These are phyloP conservation scores for Dactylellina leptospora DNA, from an alignment of 2,329 filamentous ascomycete species.

Conservation along the genomic window DNA sequence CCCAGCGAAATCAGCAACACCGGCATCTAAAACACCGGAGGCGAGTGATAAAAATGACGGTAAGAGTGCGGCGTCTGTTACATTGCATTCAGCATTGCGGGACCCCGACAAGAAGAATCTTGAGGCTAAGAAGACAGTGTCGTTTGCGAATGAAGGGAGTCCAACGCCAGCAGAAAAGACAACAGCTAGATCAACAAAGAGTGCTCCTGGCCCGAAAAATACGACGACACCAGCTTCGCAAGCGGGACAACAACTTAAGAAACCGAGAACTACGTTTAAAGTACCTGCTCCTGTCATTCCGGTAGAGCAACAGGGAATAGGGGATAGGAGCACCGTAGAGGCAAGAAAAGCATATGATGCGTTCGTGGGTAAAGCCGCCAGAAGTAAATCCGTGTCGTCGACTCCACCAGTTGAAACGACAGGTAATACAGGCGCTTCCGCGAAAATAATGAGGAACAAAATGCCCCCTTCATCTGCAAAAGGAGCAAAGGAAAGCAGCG, in stretches of 20 bases:
- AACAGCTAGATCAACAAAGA: neutral
- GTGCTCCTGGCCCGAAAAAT: neutral
- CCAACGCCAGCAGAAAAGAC: neutral
- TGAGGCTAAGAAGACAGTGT: constrained; percentile 49
- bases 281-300: constrained; percentile 38
- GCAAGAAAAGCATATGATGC: constrained; percentile 30
- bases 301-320: constrained; percentile 26
- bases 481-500: neutral
- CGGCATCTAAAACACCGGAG: constrained; percentile 31
- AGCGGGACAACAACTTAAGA: constrained; percentile 4
- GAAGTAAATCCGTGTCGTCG: constrained; percentile 25
- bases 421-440: neutral
- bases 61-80: constrained; percentile 29
- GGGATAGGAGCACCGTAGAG: constrained; percentile 27
- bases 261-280: constrained; percentile 43
- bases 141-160: constrained; percentile 49
- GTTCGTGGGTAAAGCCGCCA: constrained; percentile 22
- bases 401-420: constrained; percentile 16
- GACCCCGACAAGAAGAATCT: constrained; percentile 32
- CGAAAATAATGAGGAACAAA: constrained; percentile 2
- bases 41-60: constrained; percentile 26
- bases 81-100: constrained; percentile 42
- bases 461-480: neutral
- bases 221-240: neutral
- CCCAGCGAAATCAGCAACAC: constrained; percentile 14